phyloP scores from a whole-genome alignment of 192 early-diverging fungal species.

The Coemansia sp. region DNA sequence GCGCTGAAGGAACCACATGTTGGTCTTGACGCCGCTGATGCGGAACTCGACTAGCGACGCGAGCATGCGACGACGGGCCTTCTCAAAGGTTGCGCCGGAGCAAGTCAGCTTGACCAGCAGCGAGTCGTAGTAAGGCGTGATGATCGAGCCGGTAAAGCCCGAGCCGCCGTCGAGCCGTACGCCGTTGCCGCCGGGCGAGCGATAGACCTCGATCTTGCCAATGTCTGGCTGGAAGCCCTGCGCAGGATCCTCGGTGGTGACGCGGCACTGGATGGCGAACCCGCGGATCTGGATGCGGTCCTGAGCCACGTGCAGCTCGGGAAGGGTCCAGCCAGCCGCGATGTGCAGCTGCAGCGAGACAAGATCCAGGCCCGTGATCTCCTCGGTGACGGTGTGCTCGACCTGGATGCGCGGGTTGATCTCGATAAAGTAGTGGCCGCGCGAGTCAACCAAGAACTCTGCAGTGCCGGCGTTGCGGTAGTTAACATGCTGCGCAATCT shows the following conservation, averaged over 20 bases:
- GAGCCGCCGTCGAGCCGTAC: conserved; percentile 88
- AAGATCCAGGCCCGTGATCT: conserved; percentile 94
- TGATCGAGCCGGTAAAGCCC: conserved; percentile 86
- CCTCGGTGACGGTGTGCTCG: conserved; percentile 97
- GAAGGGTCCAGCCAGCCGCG: conserved; percentile 80
- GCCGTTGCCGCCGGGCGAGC: conserved; percentile 85
- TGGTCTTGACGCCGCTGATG: conserved; percentile 95
- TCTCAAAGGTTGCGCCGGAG: conserved; percentile 84
- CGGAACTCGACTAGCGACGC: conserved; percentile 91
- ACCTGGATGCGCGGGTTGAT: conserved; percentile 98
- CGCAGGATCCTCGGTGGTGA: conserved; percentile 94
- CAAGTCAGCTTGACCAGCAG: conserved; percentile 89
- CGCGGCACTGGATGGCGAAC: conserved; percentile 93
- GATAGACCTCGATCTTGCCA: conserved; percentile 92
- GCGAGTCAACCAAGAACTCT: conserved; percentile 90
- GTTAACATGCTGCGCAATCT: conserved; percentile 81
- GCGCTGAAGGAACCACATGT: conserved; percentile 89
- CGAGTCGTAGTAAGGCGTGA: conserved; percentile 95
- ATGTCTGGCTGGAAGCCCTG: conserved; percentile 94
- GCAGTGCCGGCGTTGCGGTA: conserved; percentile 97
- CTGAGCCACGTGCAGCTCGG: conserved; percentile 78
- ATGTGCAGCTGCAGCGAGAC: conserved; percentile 93
- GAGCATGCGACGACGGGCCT: conserved; percentile 86
- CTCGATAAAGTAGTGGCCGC: conserved; percentile 97
- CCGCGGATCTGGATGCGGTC: conserved; percentile 77